phyloP scores from a whole-genome alignment of 176 grass and related monocot genomes.

The Eleusine indica region DNA sequence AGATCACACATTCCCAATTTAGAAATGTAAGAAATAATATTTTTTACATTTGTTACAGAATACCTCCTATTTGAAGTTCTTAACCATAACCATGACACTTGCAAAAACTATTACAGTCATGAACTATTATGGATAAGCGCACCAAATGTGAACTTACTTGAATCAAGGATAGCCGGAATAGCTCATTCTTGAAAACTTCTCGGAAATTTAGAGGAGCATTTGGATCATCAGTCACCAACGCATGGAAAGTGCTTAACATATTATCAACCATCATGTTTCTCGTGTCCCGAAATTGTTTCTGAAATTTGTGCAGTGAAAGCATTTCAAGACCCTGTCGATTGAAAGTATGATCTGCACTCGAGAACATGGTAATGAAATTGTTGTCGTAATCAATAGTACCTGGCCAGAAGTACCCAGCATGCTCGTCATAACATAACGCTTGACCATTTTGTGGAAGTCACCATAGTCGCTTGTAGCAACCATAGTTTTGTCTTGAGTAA shows the following conservation, averaged over 20 bases:
- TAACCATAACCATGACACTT: background rate
- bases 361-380: background rate
- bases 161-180: conserved; percentile 69
- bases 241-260: conserved; percentile 49
- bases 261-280: conserved; percentile 70
- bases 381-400: conserved; percentile 43
- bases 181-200: conserved; percentile 65
- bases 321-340: conserved; percentile 11
- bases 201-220: conserved; percentile 60
- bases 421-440: conserved; percentile 70
- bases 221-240: conserved; percentile 49
- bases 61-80: background rate
- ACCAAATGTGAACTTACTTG: conserved; percentile 47
- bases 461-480: conserved; percentile 82
- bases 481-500: conserved; percentile 76
- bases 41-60: background rate
- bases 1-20: background rate
- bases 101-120: background rate
- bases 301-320: conserved; percentile 30
- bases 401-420: conserved; percentile 71
- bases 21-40: conserved; percentile 1
- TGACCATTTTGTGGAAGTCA: conserved; percentile 85
- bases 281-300: conserved; percentile 62
- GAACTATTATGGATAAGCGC: background rate
- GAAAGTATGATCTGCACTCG: background rate